These are phyloP conservation scores for Pseudogymnoascus sp. DNA, from an alignment of 2,329 filamentous ascomycete species.

Conservation along the genomic window DNA sequence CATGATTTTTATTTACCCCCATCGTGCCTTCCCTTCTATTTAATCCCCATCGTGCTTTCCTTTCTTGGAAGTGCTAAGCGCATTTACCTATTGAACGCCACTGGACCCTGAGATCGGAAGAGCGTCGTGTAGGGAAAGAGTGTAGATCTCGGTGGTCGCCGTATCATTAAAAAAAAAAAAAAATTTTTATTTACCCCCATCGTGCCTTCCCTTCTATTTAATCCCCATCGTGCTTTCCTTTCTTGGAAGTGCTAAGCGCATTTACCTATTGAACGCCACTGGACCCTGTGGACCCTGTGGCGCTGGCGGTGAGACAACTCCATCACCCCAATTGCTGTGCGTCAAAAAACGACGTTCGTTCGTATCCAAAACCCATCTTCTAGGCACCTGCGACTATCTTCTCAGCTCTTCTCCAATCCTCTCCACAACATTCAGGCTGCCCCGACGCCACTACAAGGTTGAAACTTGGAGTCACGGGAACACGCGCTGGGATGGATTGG, in stretches of 20 bases:
- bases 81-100: background rate
- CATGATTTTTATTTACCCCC: background rate
- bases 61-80: background rate
- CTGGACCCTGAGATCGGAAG: background rate
- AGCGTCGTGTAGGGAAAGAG: too few relatives aligned
- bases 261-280: background rate
- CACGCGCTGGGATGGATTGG: background rate
- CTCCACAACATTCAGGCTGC: background rate
- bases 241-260: background rate
- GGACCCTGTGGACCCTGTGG: background rate
- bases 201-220: background rate
- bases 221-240: background rate
- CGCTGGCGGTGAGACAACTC: background rate
- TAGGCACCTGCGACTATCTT: background rate
- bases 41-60: background rate
- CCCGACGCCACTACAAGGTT: background rate
- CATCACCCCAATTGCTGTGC: background rate
- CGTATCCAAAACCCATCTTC: background rate
- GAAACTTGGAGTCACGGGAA: background rate
- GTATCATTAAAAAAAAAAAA: too few relatives aligned
- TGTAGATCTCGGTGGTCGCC: too few relatives aligned
- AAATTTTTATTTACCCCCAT: background rate
- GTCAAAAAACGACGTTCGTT: background rate
- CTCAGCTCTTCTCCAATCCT: too few relatives aligned
- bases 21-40: background rate